A percentile compares a stretch with the other conserved stretches of the same genome.
These are phyloP conservation scores for Cerioporus squamosus DNA, from an alignment of 1,284 basidiomycete genomes.

Conservation along the genomic window DNA sequence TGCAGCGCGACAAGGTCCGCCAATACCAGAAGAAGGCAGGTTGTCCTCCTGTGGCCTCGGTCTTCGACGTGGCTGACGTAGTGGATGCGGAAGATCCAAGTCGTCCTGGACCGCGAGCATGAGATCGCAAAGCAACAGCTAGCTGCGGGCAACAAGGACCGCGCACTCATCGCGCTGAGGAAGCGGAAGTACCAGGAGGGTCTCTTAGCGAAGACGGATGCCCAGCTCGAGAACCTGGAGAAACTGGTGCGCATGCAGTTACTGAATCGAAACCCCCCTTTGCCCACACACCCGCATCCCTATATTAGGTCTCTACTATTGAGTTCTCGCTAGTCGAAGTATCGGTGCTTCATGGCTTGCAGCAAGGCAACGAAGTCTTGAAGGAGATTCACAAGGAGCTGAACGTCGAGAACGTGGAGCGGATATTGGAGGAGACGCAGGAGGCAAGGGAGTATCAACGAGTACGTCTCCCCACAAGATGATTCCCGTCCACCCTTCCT, in stretches of 20 bases:
- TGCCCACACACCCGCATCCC: neutral
- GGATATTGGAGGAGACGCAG: slow-evolving; percentile 87
- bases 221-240: slow-evolving; percentile 88
- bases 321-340: slow-evolving; percentile 96
- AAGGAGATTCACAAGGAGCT: slow-evolving; percentile 95
- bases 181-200: slow-evolving; percentile 94
- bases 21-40: slow-evolving; percentile 94
- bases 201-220: slow-evolving; percentile 87
- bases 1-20: slow-evolving; percentile 94
- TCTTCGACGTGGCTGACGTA: neutral
- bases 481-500: neutral
- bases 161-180: slow-evolving; percentile 86
- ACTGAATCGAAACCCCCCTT: no score
- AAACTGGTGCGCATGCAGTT: slow-evolving; percentile 68
- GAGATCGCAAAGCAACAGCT: slow-evolving; percentile 88
- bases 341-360: slow-evolving; percentile 89
- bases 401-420: slow-evolving; percentile 92
- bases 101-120: slow-evolving; percentile 85
- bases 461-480: slow-evolving; percentile 49
- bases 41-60: neutral
- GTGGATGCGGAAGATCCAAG: slow-evolving; percentile 71
- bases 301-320: slow-evolving; percentile 84
- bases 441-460: slow-evolving; percentile 93
- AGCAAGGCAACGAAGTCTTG: slow-evolving; percentile 92
- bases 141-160: slow-evolving; percentile 81